Percentiles rank a stretch among this genome's conserved stretches.
phyloP scores from a whole-genome alignment of 2,329 filamentous ascomycete species.

The Pyrenophora graminea region DNA sequence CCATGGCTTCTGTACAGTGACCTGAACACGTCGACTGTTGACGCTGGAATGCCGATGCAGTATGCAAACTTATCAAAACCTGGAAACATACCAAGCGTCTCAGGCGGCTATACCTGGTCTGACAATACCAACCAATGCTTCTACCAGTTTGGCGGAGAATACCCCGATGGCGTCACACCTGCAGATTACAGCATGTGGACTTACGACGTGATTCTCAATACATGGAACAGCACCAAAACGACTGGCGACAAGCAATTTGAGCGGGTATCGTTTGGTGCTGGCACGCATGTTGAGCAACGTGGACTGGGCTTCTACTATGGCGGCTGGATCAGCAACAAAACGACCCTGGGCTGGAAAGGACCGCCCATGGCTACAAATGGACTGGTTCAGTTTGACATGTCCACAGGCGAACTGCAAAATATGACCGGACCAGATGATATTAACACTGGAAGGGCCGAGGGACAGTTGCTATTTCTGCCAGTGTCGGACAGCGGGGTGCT shows the following conservation, averaged over 20 bases:
- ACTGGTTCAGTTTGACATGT: constrained; percentile 63
- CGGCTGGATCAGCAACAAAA: constrained; percentile 63
- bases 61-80: constrained; percentile 65
- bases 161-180: constrained; percentile 45
- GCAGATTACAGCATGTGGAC: constrained; percentile 57
- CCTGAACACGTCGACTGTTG: constrained; percentile 50
- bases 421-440: constrained; percentile 57
- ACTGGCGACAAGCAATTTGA: constrained; percentile 45
- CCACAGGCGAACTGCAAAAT: constrained; percentile 57
- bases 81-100: constrained; percentile 57
- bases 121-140: constrained; percentile 67
- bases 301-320: constrained; percentile 66
- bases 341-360: constrained; percentile 57
- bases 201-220: constrained; percentile 62
- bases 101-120: constrained; percentile 60
- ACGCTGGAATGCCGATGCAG: constrained; percentile 56
- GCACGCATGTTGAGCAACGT: constrained; percentile 58
- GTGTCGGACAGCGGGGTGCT: constrained; percentile 63
- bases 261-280: constrained; percentile 61
- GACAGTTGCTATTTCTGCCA: constrained; percentile 63
- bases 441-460: constrained; percentile 60
- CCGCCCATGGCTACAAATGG: constrained; percentile 55
- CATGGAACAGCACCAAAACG: constrained; percentile 58
- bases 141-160: constrained; percentile 66
- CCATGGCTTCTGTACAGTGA: constrained; percentile 62